Evolutionary conservation across 2,329 filamentous ascomycete species (phyloP).

Genomic region (Penicillium sp.): DNA sequence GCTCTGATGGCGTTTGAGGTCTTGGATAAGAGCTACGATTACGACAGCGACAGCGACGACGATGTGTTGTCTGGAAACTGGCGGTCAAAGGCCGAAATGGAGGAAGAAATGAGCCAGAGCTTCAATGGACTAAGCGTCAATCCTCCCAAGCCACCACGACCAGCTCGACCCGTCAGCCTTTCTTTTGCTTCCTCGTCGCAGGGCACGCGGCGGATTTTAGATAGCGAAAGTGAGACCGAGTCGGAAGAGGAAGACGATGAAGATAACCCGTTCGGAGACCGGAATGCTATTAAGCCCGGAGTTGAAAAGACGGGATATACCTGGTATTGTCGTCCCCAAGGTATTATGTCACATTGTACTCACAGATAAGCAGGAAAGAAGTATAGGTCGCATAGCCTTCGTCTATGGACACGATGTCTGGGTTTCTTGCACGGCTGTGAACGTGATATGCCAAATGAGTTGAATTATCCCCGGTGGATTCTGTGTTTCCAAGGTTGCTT

Average conservation of each 20-base stretch:
- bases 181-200: constrained; percentile 21
- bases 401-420: not conserved
- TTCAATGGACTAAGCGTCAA: constrained; percentile 36
- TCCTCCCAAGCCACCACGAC: constrained; percentile 39
- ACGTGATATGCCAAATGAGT: not conserved
- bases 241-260: constrained; percentile 64
- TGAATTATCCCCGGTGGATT: not conserved
- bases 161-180: constrained; percentile 59
- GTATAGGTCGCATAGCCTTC: constrained; percentile 15
- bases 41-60: constrained; percentile 62
- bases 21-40: constrained; percentile 61
- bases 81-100: constrained; percentile 23
- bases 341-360: constrained; percentile 1
- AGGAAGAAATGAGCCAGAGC: constrained; percentile 26
- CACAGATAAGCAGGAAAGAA: constrained; percentile 25
- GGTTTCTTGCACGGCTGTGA: not conserved
- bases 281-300: constrained; percentile 54
- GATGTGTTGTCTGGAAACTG: constrained; percentile 41
- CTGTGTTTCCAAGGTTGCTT: not conserved
- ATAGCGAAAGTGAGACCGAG: constrained; percentile 54
- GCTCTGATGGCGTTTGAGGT: constrained; percentile 93
- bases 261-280: constrained; percentile 82
- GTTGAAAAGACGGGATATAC: constrained; percentile 31
- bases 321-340: constrained; percentile 31
- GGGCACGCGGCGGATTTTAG: constrained; percentile 33